These are phyloP conservation scores for Aphanocladium album DNA, from an alignment of 2,329 filamentous ascomycete genomes.

Conservation along the genomic window DNA sequence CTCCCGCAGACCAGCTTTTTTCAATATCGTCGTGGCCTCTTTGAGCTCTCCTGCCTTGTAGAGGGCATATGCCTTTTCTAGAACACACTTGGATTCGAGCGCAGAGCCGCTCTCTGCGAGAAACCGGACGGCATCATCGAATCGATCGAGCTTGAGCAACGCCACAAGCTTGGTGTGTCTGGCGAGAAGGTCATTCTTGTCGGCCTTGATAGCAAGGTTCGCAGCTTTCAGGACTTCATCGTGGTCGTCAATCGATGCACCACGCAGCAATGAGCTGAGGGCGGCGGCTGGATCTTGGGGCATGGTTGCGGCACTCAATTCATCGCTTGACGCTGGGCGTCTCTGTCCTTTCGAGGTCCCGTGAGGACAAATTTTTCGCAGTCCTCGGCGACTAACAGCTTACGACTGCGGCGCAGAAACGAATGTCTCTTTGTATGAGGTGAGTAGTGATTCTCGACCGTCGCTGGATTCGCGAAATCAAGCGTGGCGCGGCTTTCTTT, in stretches of 20 bases:
- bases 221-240: conserved; percentile 64
- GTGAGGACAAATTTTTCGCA: background rate
- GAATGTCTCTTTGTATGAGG: background rate
- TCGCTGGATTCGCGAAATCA: background rate
- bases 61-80: conserved; percentile 76
- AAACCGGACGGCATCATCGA: conserved; percentile 67
- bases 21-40: conserved; percentile 52
- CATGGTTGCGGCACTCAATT: conserved; percentile 26
- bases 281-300: conserved; percentile 43
- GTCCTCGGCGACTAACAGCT: background rate
- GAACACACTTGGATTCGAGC: conserved; percentile 54
- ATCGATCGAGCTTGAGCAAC: conserved; percentile 76
- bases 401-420: background rate
- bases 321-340: conserved; percentile 19
- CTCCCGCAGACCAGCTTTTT: conserved; percentile 26
- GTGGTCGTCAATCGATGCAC: conserved; percentile 61
- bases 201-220: conserved; percentile 56
- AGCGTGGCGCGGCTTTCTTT: background rate
- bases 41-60: conserved; percentile 71
- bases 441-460: background rate
- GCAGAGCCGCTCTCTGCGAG: conserved; percentile 59
- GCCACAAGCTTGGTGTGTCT: conserved; percentile 69
- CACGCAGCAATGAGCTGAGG: conserved; percentile 50
- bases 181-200: conserved; percentile 54
- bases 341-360: background rate